These are phyloP conservation scores for Orbilia oligospora DNA, from an alignment of 2,329 filamentous ascomycete genomes.

Conservation along the genomic window DNA sequence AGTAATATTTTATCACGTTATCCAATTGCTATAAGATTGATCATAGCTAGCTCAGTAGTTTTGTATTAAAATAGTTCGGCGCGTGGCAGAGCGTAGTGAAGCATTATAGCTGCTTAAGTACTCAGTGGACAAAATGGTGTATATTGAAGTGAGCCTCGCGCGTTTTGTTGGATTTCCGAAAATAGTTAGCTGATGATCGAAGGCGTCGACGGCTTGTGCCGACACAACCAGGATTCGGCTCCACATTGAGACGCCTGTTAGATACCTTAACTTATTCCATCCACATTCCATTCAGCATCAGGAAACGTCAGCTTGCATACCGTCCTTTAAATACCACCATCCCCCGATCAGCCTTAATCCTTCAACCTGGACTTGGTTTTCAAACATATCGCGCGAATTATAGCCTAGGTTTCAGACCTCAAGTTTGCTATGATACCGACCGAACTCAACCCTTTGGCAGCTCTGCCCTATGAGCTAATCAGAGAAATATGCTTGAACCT, in stretches of 20 bases:
- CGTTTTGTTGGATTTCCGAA: slow-evolving; percentile 27
- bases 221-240: slow-evolving; percentile 2
- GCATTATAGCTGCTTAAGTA: too few species aligned
- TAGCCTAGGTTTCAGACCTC: too few species aligned
- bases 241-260: neutral
- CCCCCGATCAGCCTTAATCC: neutral
- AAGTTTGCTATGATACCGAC: slow-evolving; percentile 14
- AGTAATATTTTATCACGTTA: too few species aligned
- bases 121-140: too few species aligned
- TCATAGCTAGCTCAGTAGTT: too few species aligned
- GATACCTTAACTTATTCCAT: neutral
- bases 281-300: slow-evolving; percentile 4
- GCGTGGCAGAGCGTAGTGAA: too few species aligned
- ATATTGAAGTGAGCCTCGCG: neutral
- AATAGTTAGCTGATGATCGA: slow-evolving; percentile 15
- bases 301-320: slow-evolving; percentile 15
- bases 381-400: neutral
- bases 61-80: too few species aligned
- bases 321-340: too few species aligned
- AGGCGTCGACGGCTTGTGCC: slow-evolving; percentile 22
- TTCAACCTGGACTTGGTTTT: neutral
- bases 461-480: slow-evolving; percentile 49
- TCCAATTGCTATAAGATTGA: too few species aligned
- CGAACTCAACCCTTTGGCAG: slow-evolving; percentile 1
- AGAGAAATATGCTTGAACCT: slow-evolving; percentile 43